Base-by-base conservation (phyloP, 176 grass and related monocot genomes). In the Lolium rigidum region DNA sequence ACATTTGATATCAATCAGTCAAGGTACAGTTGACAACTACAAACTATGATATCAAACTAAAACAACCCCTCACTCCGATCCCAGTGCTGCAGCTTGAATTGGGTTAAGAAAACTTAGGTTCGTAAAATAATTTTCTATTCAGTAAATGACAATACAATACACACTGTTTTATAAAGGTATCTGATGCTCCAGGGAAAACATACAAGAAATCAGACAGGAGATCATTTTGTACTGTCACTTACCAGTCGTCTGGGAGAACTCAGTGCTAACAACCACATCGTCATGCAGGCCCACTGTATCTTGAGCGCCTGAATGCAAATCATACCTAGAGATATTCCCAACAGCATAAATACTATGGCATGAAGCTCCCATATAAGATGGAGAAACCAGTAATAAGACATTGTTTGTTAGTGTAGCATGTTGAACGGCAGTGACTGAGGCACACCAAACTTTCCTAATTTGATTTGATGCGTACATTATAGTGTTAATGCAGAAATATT, bases 301-400 rank as follows among this genome's bases (percentile, higher is more conserved):
- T 60, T 90, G 84, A 63, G 69, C 58, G 63, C 85, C 87, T 81
- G 91, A 93, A 89, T 64, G 67, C 62, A 96, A 90, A 25, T 94
- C 84, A 80, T 91, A 94, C 91, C 89, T 94, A 83, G 82, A 9
- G 81, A 86, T 87, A 74, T 83, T 90, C 5, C 67, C 83, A 35
- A 26, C 22, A 83, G 20, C 39, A 10, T 57, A 61, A 86, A 69
- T 43, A 47, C 44, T 70, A 31, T 49, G 18, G 57, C 58, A 73
- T 60, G 38, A 7, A 49, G 14, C 79, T 85, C 14, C 47, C 35
- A 58, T 11, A 79, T 74, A 83, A 47, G 54, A 11, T 74, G 50
- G 21, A 76, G 43, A 69, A 80, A 73, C 18, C 6, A 10, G 65
- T 37, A 87, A 51, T 57, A 15, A 0, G 5, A 72, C 17, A 73